Base-by-base conservation (phyloP, 106 monocot species). In the Amphibolis antarctica region DNA sequence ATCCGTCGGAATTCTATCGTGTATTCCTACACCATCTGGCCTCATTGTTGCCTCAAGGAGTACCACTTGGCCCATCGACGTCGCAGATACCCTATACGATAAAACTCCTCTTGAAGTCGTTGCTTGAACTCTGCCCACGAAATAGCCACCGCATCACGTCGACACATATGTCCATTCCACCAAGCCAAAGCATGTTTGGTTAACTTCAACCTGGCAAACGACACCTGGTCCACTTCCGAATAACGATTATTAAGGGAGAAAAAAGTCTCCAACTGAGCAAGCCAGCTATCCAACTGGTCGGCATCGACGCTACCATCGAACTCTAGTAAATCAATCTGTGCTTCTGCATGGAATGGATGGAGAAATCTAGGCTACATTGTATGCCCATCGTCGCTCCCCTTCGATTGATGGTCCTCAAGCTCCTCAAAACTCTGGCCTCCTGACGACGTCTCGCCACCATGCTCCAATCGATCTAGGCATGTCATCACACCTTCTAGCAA, bases 81-180 rank as follows among this genome's bases (percentile, higher is more conserved):
- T 42, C 43, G 0, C 42, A 62, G 42, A 21, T 62, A 62, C 5
- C 43, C 43, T 15, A 62, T 42, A n/a, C 42, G 61, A 42, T 62
- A 44, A 12, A 62, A 62, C 21, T 62, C 60, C 12, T 36, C 26
- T 0, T 26, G 42, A 19, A 62, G 30, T 5, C 42, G 0, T 18
- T 42, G 13, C 42, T 62, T 62, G 61, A 62, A 44, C 15, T 62
- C 61, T 28, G 42, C 61, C 61, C 61, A 62, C 3, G 61, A 42
- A 15, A 62, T 5, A 18, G 10, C 5, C 13, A 5, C 12, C 9
- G 15, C 18, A 1, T 18, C 42, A 17, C 2, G 1, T 0, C 7
- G 18, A 15, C 18, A 13, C 30, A 62, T 13, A 20, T n/a, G 0
- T 5, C 22, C 28, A 20, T 62, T 62, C 61, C 43, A 61, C 61